Conservation (phyloP, 495 filamentous ascomycete genomes). For the Echria macrotheca region DNA sequence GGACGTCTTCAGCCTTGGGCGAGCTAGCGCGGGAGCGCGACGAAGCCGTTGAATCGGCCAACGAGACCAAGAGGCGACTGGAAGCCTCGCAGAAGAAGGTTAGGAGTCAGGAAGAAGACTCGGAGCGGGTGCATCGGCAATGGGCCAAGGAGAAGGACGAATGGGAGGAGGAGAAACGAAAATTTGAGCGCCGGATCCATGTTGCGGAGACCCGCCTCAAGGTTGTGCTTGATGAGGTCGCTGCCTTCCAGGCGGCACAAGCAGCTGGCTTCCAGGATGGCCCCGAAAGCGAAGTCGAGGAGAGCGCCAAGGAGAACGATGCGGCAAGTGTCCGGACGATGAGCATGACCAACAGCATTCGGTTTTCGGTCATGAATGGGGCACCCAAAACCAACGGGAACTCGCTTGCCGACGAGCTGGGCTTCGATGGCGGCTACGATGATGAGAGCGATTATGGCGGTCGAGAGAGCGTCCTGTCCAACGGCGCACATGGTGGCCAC, state of each 20-base stretch:
- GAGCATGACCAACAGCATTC: constrained; percentile 67
- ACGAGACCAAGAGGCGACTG: constrained; percentile 71
- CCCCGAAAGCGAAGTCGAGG: constrained; percentile 49
- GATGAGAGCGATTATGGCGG: constrained; percentile 50
- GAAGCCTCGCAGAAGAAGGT: constrained; percentile 72
- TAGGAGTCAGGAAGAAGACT: constrained; percentile 78
- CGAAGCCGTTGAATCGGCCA: constrained; percentile 67
- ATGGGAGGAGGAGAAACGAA: constrained; percentile 77
- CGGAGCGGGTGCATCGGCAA: constrained; percentile 63
- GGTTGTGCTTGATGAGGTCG: constrained; percentile 75
- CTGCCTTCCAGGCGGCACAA: constrained; percentile 61
- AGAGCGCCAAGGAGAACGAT: constrained; percentile 59
- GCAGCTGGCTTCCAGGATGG: constrained; percentile 32
- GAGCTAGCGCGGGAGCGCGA: constrained; percentile 84
- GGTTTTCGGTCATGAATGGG: constrained; percentile 64
- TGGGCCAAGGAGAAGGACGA: constrained; percentile 77
- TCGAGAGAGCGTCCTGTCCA: constrained; percentile 48
- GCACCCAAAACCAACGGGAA: constrained; percentile 55
- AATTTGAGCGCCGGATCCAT: constrained; percentile 75
- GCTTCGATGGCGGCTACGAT: constrained; percentile 59
- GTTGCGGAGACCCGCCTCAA: constrained; percentile 83
- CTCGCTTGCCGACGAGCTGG: constrained; percentile 83
- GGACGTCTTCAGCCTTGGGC: constrained; percentile 74
- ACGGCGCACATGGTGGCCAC: constrained; percentile 26
- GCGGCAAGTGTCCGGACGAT: constrained; percentile 69